A percentile compares a stretch with the other conserved stretches of the same genome.
Conservation (phyloP, 2,329 filamentous ascomycete genomes). For the Aspergillus spinulosporus region DNA sequence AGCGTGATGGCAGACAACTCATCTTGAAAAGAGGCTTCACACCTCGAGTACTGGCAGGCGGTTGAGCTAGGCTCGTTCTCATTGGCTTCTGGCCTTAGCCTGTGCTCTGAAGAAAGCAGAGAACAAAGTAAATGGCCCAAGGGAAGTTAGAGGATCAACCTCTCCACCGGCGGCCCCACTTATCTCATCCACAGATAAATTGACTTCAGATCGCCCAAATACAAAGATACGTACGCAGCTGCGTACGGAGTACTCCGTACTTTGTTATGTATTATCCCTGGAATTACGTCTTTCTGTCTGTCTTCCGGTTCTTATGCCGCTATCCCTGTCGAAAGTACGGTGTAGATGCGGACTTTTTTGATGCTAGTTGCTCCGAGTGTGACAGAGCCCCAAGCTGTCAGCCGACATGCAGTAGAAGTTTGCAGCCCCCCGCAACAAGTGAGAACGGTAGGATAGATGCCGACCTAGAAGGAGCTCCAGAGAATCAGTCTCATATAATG, state of each 20-base stretch:
- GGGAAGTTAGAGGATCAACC: slow-evolving; percentile 6
- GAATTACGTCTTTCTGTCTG: neutral
- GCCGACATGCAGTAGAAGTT: neutral
- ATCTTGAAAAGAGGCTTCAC: no score
- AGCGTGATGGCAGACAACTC: neutral
- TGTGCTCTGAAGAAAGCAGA: neutral
- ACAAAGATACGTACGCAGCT: no score
- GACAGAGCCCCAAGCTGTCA: neutral
- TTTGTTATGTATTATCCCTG: neutral
- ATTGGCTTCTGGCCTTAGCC: neutral
- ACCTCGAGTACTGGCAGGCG: no score
- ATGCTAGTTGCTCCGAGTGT: neutral
- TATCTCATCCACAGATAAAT: neutral
- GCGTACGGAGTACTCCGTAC: neutral
- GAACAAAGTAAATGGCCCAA: neutral
- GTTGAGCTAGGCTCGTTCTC: no score
- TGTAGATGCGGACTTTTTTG: neutral
- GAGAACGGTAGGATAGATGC: no score
- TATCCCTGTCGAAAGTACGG: neutral
- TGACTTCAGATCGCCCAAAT: neutral
- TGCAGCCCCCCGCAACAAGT: neutral
- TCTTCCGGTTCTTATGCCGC: no score
- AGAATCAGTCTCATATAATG: no score
- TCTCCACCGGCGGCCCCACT: neutral
- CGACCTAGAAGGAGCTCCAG: no score